Evolutionary conservation across 129 eudicot genomes (phyloP), one percentile per base, ranked within the genome.

Genomic region (Solidago caesia): DNA sequence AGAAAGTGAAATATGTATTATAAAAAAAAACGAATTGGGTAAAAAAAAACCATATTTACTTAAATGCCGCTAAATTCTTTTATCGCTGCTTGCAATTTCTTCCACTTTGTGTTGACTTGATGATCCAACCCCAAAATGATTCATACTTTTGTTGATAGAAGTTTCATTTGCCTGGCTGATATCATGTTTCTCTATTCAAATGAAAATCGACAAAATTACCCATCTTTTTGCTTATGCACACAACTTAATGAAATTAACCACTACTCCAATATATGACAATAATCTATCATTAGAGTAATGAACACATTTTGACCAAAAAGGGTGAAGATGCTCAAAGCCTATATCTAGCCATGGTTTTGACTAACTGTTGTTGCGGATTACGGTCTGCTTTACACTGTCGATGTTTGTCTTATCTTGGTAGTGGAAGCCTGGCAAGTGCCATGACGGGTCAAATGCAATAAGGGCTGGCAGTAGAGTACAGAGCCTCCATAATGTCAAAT

Each of bases 381-480:
- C 99, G 12, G 99, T 90, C 79, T 82, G 85, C 72, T 80, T 87
- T 74, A 94, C 71, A 55, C 76, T 85, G 73, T 94, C 94, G 42
- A 94, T 81, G 45, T 77, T 81, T 56, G 94, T 91, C 15, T 82
- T 88, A 42, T 81, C 87, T 80, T 94, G 99, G 84, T 94, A 94
- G 72, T 96, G 97, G 79, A 94, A 81, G 6, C 99, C 96, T n/a
- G 89, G 91, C 93, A 91, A 76, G 89, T 94, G 99, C 99, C 99
- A 94, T 13, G 93, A 88, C 43, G 96, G 88, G 77, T 94, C 97
- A 44, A 94, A 94, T 65, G 97, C 97, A 52, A 94, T 91, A 72
- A 94, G 84, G 62, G 99, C 97, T 10, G 97, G 99, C 5, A 97
- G 99, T 39, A 91, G 88, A 48, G 99, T 94, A 45, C 99, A 96